Conservation (phyloP, 108 stramenopile species). For the Cylindrotheca closterium region DNA sequence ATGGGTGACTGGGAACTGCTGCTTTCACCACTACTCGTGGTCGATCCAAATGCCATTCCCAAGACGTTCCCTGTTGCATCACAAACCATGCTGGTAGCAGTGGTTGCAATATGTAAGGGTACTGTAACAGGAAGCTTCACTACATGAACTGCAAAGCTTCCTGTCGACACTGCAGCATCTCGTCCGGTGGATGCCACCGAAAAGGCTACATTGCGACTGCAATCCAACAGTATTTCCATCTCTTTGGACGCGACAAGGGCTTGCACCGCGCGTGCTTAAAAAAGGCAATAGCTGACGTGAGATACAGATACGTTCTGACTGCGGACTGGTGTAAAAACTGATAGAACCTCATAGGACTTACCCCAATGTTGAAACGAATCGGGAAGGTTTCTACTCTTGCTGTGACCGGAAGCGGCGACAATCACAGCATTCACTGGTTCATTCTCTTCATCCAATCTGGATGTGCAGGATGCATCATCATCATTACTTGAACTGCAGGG, state of each 20-base stretch:
- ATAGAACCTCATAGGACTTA: slow-evolving; percentile 7
- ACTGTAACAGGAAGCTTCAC: slow-evolving; percentile 42
- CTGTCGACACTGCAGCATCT: slow-evolving; percentile 22
- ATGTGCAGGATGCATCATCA: too few species aligned
- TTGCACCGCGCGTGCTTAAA: slow-evolving; percentile 8
- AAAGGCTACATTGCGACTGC: slow-evolving; percentile 19
- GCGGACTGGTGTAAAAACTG: not conserved
- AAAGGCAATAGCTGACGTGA: not conserved
- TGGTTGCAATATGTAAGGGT: slow-evolving; percentile 36
- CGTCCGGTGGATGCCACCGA: slow-evolving; percentile 6
- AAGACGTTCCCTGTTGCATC: slow-evolving; percentile 16
- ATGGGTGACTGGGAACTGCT: slow-evolving; percentile 12
- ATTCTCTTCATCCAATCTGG: too few species aligned
- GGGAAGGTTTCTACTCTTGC: too few species aligned
- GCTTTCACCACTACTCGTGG: not conserved
- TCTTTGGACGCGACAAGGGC: slow-evolving; percentile 32
- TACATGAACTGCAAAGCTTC: slow-evolving; percentile 27
- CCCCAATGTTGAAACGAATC: slow-evolving; percentile 27
- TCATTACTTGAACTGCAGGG: too few species aligned
- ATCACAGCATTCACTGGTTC: too few species aligned
- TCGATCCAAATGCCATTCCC: slow-evolving; percentile 6
- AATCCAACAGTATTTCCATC: slow-evolving; percentile 32
- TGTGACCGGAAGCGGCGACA: too few species aligned
- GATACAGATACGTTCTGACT: too few species aligned
- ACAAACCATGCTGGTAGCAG: slow-evolving; percentile 23